phyloP scores from a whole-genome alignment of 176 grass and related monocot genomes.

The Triticum monococcum region DNA sequence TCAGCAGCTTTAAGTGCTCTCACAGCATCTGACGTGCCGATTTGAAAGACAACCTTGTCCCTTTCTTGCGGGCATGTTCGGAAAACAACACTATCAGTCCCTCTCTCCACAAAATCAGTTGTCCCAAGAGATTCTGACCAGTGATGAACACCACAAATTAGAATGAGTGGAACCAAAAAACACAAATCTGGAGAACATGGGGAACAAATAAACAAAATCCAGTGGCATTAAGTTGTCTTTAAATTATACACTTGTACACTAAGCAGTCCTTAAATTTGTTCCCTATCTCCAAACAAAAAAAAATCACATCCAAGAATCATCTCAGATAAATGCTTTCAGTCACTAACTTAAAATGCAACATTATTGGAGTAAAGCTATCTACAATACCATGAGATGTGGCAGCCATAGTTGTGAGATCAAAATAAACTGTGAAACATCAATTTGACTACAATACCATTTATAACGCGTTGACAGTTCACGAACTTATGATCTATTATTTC shows the following conservation, averaged over 20 bases:
- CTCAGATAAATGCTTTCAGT: conserved; percentile 15
- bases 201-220: conserved; percentile 18
- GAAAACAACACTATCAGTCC: conserved; percentile 83
- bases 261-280: background rate
- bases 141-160: conserved; percentile 26
- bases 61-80: conserved; percentile 81
- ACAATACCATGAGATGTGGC: background rate
- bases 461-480: conserved; percentile 67
- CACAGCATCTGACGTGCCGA: conserved; percentile 87
- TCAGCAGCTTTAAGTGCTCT: conserved; percentile 91
- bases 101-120: conserved; percentile 91
- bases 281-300: background rate
- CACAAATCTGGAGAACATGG: background rate
- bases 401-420: background rate
- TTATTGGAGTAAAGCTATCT: no score
- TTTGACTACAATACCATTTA: conserved; percentile 65
- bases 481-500: conserved; percentile 97
- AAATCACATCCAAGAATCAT: background rate
- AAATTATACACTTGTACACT: background rate
- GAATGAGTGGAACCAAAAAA: conserved; percentile 10
- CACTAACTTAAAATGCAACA: background rate
- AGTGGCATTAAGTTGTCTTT: background rate
- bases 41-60: conserved; percentile 86
- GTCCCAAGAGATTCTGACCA: conserved; percentile 74
- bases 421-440: conserved; percentile 13